Conservation (phyloP, 2,329 filamentous ascomycete species). For the Bipolaris gigantea region DNA sequence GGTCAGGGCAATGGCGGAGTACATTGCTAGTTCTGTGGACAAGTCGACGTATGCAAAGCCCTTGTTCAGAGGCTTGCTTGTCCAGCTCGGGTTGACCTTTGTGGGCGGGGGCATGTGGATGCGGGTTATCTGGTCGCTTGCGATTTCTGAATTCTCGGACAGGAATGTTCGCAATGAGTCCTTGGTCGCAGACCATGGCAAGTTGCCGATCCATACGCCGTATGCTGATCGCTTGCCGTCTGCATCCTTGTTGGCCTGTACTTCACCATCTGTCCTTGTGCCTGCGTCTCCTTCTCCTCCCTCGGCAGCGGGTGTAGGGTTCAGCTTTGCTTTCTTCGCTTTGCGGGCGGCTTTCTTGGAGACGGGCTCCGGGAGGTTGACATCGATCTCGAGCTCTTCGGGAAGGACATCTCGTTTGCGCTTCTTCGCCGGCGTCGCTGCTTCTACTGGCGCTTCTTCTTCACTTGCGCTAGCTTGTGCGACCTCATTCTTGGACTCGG, state of each 20-base stretch:
- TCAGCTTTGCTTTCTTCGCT: conserved; percentile 77
- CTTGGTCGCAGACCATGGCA: conserved; percentile 79
- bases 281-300: conserved; percentile 12
- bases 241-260: conserved; percentile 41
- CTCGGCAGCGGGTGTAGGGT: conserved; percentile 26
- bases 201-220: conserved; percentile 94
- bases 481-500: conserved; percentile 16
- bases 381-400: conserved; percentile 79
- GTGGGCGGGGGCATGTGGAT: conserved; percentile 72
- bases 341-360: conserved; percentile 92
- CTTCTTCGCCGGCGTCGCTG: conserved; percentile 44
- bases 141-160: conserved; percentile 63
- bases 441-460: conserved; percentile 6
- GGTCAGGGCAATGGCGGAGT: conserved; percentile 81
- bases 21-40: conserved; percentile 64
- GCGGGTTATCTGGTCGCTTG: conserved; percentile 73
- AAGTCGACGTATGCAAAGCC: conserved; percentile 98
- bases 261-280: conserved; percentile 36
- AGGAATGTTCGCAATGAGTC: conserved; percentile 78
- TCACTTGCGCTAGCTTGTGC: conserved; percentile 19
- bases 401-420: conserved; percentile 62
- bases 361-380: conserved; percentile 85
- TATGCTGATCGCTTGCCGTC: conserved; percentile 68
- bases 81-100: conserved; percentile 43
- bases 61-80: conserved; percentile 69